Conservation (phyloP, 1,284 basidiomycete genomes). For the Leccinum griseonigrum region DNA sequence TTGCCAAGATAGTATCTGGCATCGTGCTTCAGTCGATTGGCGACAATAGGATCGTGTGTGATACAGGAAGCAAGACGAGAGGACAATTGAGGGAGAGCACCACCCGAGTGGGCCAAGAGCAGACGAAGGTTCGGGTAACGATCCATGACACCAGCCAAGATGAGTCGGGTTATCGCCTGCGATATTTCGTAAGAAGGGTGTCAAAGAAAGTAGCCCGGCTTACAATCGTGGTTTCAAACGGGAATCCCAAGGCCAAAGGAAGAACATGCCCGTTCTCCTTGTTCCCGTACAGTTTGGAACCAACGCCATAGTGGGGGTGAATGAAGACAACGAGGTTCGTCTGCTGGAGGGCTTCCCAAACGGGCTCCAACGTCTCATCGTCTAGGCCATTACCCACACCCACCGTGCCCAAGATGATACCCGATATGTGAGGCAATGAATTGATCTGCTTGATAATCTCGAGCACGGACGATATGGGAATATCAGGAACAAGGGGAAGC, state of each 20-base stretch:
- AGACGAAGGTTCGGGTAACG: constrained; percentile 70
- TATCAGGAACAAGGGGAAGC: constrained; percentile 72
- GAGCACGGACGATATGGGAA: constrained; percentile 54
- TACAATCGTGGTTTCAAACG: constrained; percentile 84
- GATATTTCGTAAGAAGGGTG: constrained; percentile 3
- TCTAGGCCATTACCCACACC: constrained; percentile 80
- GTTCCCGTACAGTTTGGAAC: constrained; percentile 64
- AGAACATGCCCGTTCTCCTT: constrained; percentile 82
- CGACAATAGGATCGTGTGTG: constrained; percentile 77
- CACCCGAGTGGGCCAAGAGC: constrained; percentile 83
- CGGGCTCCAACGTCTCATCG: constrained; percentile 69
- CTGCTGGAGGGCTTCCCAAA: constrained; percentile 72
- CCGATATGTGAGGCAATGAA: constrained; percentile 65
- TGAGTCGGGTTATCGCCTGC: constrained; percentile 75
- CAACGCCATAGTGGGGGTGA: constrained; percentile 81
- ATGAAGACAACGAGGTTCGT: constrained; percentile 73
- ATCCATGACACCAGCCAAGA: constrained; percentile 78
- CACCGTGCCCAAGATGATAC: constrained; percentile 78
- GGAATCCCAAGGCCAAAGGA: constrained; percentile 82
- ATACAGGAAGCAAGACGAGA: constrained; percentile 85
- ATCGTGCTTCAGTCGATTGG: constrained; percentile 72
- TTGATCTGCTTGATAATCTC: constrained; percentile 64
- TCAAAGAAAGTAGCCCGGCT: constrained; percentile 27
- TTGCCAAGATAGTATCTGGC: constrained; percentile 80
- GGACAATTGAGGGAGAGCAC: constrained; percentile 75